Base-by-base conservation (phyloP, 139 green algal genomes). In the Chlorella sp. region DNA sequence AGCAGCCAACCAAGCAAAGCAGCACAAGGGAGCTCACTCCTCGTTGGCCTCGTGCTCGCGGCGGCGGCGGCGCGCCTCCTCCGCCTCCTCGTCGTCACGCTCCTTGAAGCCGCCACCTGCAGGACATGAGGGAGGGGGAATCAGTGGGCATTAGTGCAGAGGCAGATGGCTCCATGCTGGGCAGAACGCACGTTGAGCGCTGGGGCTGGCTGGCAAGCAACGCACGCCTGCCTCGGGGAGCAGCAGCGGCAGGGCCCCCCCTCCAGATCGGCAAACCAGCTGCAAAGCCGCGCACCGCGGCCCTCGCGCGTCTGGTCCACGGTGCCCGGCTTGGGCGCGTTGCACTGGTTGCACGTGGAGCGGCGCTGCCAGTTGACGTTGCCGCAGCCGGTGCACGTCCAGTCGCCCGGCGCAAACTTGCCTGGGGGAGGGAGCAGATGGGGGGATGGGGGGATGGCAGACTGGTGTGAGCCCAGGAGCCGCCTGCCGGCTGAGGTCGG, bases 91-190 rank as follows among this genome's bases (percentile, higher is more conserved):
- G 51, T 95, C 91, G 51, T 96, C 94, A 77, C 95, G 84, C 86
- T 96, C 94, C 86, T 94, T 95, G 88, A 95, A 96, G 38, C 93
- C 93, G 19, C 92, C 68, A 40, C 87, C 84, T 94, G 88, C 19
- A 41, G 14, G 65, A 8, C 40, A 30, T 16, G 46, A 80, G n/a
- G n/a, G n/a, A n/a, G n/a, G n/a, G n/a, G n/a, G n/a, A n/a, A n/a
- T n/a, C n/a, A n/a, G n/a, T n/a, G n/a, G n/a, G n/a, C n/a, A n/a
- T n/a, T n/a, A n/a, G n/a, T n/a, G n/a, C n/a, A n/a, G n/a, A n/a
- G n/a, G n/a, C n/a, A n/a, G n/a, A n/a, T n/a, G n/a, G n/a, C n/a
- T n/a, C n/a, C n/a, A n/a, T n/a, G n/a, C n/a, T n/a, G n/a, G n/a
- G n/a, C n/a, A n/a, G n/a, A n/a, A n/a, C n/a, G n/a, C n/a, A n/a